A percentile compares a stretch with the other conserved stretches of the same genome.
phyloP scores from a whole-genome alignment of 164 flowering plant genomes.

The Santalum album region DNA sequence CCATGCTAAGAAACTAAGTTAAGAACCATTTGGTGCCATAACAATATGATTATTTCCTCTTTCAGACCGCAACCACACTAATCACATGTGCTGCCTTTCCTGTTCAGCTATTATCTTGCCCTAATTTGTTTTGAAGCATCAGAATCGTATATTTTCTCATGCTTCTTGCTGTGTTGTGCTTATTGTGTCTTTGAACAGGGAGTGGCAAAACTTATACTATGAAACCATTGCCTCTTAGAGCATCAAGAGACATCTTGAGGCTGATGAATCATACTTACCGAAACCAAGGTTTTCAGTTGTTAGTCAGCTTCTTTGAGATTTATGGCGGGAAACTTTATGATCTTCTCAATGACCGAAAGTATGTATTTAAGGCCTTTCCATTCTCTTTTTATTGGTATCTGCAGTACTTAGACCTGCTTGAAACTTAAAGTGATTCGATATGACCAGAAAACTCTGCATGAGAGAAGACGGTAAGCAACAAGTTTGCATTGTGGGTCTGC shows the following conservation, averaged over 20 bases:
- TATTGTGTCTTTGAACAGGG: conserved; percentile 35
- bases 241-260: conserved; percentile 71
- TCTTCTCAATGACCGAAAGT: conserved; percentile 88
- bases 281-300: conserved; percentile 83
- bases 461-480: conserved; percentile 95
- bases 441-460: conserved; percentile 75
- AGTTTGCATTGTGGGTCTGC: conserved; percentile 92
- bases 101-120: too few species aligned
- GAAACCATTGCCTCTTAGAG: conserved; percentile 88
- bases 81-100: too few species aligned
- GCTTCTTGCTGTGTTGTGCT: not conserved
- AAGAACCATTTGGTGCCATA: too few species aligned
- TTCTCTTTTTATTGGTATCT: not conserved
- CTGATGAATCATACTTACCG: conserved; percentile 64
- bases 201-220: conserved; percentile 97
- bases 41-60: too few species aligned
- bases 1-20: too few species aligned
- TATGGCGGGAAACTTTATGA: conserved; percentile 93
- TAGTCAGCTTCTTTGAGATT: conserved; percentile 91
- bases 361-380: not conserved
- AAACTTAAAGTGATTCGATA: not conserved
- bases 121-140: too few species aligned
- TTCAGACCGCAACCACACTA: too few species aligned
- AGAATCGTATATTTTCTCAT: too few species aligned
- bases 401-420: not conserved